Evolutionary conservation across 2,329 filamentous ascomycete species (phyloP).

Genomic region (Ascochyta koolunga): DNA sequence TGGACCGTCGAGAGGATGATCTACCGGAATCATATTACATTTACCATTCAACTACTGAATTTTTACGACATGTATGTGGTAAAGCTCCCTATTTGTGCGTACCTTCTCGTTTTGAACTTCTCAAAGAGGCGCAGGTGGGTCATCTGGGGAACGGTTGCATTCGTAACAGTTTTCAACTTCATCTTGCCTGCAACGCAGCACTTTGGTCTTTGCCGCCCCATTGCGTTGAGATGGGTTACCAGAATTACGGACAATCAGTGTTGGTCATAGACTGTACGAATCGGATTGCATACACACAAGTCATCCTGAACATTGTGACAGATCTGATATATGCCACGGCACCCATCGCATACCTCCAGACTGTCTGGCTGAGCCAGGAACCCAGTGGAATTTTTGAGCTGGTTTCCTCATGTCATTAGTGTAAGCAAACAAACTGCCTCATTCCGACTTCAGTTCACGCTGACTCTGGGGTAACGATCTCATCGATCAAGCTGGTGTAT

Average conservation of each 20-base stretch:
- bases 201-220: conserved; percentile 11
- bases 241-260: not conserved
- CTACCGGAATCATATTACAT: not conserved
- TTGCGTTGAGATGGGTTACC: conserved; percentile 10
- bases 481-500: not conserved
- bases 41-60: conserved; percentile 3
- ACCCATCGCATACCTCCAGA: conserved; percentile 1
- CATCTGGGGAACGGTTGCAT: conserved; percentile 14
- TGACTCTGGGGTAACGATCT: not conserved
- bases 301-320: conserved; percentile 4
- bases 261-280: not conserved
- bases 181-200: conserved; percentile 6
- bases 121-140: conserved; percentile 14
- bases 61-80: conserved; percentile 23
- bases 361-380: not conserved
- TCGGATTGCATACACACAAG: not conserved
- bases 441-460: not conserved
- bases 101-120: conserved; percentile 22
- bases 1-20: not conserved
- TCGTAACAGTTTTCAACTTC: conserved; percentile 16
- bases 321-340: conserved; percentile 1
- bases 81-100: conserved; percentile 22
- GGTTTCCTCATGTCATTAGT: not conserved
- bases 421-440: not conserved
- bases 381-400: not conserved